A percentile compares a stretch with the other conserved stretches of the same genome.
These are phyloP conservation scores for Haematococcus lacustris DNA, from an alignment of 139 green algal genomes.

Conservation along the genomic window DNA sequence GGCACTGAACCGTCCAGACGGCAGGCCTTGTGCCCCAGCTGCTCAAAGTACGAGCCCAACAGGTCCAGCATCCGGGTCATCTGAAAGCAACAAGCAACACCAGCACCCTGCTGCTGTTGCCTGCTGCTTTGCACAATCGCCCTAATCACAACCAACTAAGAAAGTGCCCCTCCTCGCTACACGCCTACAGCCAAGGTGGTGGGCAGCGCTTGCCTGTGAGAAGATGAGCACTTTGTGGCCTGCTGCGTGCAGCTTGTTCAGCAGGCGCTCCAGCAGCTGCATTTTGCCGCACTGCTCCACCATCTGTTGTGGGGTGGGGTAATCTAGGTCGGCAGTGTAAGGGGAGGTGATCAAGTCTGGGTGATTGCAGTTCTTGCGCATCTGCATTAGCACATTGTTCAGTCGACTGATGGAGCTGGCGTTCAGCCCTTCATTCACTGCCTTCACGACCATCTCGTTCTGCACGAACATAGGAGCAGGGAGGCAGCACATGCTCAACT, in stretches of 20 bases:
- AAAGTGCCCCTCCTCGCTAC: no score
- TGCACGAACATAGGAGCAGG: conserved; percentile 18
- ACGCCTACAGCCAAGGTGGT: no score
- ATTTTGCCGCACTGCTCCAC: conserved; percentile 91
- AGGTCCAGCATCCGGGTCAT: conserved; percentile 99
- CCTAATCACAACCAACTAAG: no score
- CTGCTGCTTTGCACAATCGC: no score
- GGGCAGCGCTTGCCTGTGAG: conserved; percentile 60
- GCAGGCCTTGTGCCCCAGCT: conserved; percentile 59
- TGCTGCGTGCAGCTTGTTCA: conserved; percentile 49
- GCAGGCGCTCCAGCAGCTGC: conserved; percentile 80
- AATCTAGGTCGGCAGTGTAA: conserved; percentile 24
- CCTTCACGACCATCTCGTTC: conserved; percentile 30
- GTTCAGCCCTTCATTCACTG: conserved; percentile 16
- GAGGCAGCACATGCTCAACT: no score
- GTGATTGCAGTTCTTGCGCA: conserved; percentile 98
- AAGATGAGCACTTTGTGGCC: conserved; percentile 94
- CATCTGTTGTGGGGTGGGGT: conserved; percentile 37
- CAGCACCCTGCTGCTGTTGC: background rate
- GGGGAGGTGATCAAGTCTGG: conserved; percentile 86
- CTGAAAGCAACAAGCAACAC: conserved; percentile 38
- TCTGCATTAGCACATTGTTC: conserved; percentile 93
- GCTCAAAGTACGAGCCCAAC: conserved; percentile 83
- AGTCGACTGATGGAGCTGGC: conserved; percentile 33
- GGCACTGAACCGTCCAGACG: conserved; percentile 86